Evolutionary conservation across 2,329 filamentous ascomycete genomes (phyloP).

Genomic region (Penicillium hesseltinei): DNA sequence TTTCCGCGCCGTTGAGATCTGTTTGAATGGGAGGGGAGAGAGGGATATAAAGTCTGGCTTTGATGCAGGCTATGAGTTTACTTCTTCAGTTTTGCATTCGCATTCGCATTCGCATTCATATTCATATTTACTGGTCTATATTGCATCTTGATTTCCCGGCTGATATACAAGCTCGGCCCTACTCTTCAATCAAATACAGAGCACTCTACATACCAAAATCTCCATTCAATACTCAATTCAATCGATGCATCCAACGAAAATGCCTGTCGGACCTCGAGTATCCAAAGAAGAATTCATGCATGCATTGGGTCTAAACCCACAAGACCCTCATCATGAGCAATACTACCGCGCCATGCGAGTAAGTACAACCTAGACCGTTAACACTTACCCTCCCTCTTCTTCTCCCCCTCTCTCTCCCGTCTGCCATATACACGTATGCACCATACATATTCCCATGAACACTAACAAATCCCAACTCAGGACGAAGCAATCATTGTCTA

Average conservation of each 20-base stretch:
- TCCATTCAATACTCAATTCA: not conserved
- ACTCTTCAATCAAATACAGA: not conserved
- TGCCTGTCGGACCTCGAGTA: slow-evolving; percentile 44
- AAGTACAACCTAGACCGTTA: slow-evolving; percentile 16
- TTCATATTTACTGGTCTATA: not conserved
- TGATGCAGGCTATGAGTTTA: not conserved
- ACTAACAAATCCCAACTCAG: slow-evolving; percentile 21
- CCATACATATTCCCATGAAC: not conserved
- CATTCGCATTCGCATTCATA: not conserved
- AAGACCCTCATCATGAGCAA: slow-evolving; percentile 44
- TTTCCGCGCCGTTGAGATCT: slow-evolving; percentile 8
- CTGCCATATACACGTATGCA: not conserved
- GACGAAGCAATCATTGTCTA: slow-evolving; percentile 47
- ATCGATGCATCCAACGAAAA: slow-evolving; percentile 9
- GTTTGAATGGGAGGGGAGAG: not conserved
- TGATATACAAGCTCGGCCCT: not conserved
- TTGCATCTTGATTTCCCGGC: not conserved
- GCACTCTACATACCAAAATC: not conserved
- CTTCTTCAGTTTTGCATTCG: not conserved
- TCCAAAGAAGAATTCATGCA: slow-evolving; percentile 50
- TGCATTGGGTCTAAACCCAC: slow-evolving; percentile 42
- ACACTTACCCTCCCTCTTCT: not conserved
- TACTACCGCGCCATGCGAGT: slow-evolving; percentile 48
- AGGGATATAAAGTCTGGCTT: slow-evolving; percentile 16
- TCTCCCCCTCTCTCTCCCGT: not conserved